phyloP scores from a whole-genome alignment of 805 yeast genomes.

The Wickerhamiella sorbophila region DNA sequence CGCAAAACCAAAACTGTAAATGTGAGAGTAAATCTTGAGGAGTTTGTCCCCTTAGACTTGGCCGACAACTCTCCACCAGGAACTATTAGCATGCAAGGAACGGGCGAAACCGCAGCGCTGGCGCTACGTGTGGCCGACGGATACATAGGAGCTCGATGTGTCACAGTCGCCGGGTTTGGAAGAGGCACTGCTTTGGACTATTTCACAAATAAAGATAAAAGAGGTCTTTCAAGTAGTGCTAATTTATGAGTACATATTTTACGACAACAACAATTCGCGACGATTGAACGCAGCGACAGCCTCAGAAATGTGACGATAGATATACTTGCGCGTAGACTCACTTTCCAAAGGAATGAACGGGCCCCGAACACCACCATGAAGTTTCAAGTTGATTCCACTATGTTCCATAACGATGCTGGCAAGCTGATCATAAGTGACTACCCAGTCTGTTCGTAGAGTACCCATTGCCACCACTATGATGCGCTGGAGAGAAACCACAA shows the following conservation, averaged over 20 bases:
- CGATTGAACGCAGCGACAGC: conserved; percentile 70
- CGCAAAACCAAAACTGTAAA: conserved; percentile 7
- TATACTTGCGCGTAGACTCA: conserved; percentile 40
- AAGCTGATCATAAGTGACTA: conserved; percentile 46
- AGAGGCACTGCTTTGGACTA: conserved; percentile 11
- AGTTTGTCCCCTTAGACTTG: conserved; percentile 6
- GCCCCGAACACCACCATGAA: conserved; percentile 41
- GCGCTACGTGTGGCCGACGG: conserved; percentile 14
- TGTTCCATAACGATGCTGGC: conserved; percentile 60
- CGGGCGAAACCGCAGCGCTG: conserved; percentile 3
- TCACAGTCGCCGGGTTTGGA: conserved; percentile 15
- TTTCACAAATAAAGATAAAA: conserved; percentile 4
- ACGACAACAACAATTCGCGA: conserved; percentile 11
- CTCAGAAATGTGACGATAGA: conserved; percentile 58
- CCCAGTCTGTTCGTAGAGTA: conserved; percentile 54
- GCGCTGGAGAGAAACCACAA: conserved; percentile 57
- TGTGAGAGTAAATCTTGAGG: conserved; percentile 8
- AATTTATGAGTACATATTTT: background rate
- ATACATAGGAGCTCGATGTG: conserved; percentile 13
- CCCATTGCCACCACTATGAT: conserved; percentile 56
- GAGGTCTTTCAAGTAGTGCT: conserved; percentile 1
- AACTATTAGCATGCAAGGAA: background rate
- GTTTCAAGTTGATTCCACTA: conserved; percentile 59
- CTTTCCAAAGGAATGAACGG: conserved; percentile 76
- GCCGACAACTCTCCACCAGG: conserved; percentile 4